These are phyloP conservation scores for Phytopythium ostracodes DNA, from an alignment of 352 stramenopile genomes.

Conservation along the genomic window DNA sequence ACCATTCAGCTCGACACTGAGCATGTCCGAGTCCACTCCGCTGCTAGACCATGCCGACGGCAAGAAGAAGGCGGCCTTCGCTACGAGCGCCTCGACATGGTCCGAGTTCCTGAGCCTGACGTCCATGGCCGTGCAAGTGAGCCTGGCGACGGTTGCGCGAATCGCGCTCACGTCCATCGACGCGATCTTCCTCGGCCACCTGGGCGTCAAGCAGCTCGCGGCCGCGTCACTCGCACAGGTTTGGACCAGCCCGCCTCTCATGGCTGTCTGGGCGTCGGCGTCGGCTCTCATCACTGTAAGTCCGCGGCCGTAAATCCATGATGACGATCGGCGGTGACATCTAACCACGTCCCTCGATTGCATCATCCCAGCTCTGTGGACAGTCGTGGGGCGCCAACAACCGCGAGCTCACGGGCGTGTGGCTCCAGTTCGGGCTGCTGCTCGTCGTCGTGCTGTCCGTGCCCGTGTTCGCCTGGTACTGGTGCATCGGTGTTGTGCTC, in stretches of 20 bases:
- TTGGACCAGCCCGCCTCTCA: conserved; percentile 65
- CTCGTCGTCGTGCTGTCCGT: conserved; percentile 52
- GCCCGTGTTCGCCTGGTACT: conserved; percentile 68
- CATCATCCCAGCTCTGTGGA: conserved; percentile 52
- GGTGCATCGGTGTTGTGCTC: conserved; percentile 55
- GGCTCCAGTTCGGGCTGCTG: conserved; percentile 64
- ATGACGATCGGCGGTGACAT: not conserved
- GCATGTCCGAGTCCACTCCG: conserved; percentile 37
- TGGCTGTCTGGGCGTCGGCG: conserved; percentile 54
- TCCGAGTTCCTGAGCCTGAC: conserved; percentile 56
- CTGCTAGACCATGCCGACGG: conserved; percentile 20
- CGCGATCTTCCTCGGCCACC: conserved; percentile 70
- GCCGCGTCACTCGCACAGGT: conserved; percentile 64
- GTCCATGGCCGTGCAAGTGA: conserved; percentile 61
- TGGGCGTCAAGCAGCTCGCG: conserved; percentile 69
- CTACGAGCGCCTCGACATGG: conserved; percentile 26
- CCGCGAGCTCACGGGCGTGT: conserved; percentile 63
- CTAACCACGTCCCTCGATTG: not conserved
- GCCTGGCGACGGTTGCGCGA: conserved; percentile 53
- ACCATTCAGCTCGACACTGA: not conserved
- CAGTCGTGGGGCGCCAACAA: conserved; percentile 71
- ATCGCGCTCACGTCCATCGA: conserved; percentile 68
- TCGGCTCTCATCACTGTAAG: conserved; percentile 62
- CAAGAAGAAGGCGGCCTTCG: conserved; percentile 11
- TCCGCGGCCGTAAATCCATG: not conserved